Evolutionary conservation across 768 basidiomycete genomes (phyloP).

Genomic region (Kwoniella heveanensis): DNA sequence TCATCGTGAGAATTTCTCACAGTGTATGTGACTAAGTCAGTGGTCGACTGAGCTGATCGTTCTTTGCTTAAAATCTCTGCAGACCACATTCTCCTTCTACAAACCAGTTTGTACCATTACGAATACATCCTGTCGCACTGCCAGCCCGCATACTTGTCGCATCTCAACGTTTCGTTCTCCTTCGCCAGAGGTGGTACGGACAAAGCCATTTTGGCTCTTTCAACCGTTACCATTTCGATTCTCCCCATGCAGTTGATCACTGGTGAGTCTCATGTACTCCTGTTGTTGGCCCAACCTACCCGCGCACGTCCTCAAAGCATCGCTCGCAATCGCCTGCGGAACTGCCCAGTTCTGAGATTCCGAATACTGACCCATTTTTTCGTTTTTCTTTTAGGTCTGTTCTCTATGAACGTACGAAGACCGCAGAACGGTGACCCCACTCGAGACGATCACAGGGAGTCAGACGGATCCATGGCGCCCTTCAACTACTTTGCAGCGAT

Average conservation of each 20-base stretch:
- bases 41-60: no score
- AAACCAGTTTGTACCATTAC: constrained; percentile 79
- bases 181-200: constrained; percentile 67
- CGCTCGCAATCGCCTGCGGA: neutral
- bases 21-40: no score
- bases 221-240: constrained; percentile 68
- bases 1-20: constrained; percentile 7
- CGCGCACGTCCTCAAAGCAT: no score
- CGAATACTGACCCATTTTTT: neutral
- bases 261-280: no score
- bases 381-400: constrained; percentile 60
- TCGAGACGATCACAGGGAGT: constrained; percentile 22
- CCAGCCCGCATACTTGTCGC: constrained; percentile 80
- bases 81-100: constrained; percentile 90
- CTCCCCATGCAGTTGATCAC: constrained; percentile 65
- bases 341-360: neutral
- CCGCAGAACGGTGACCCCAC: constrained; percentile 62
- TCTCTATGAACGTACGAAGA: constrained; percentile 68
- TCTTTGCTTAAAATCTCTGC: neutral
- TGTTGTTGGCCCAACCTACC: no score
- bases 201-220: constrained; percentile 68
- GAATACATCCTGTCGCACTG: constrained; percentile 85
- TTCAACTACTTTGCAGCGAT: constrained; percentile 65
- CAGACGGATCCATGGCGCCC: constrained; percentile 54
- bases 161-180: constrained; percentile 68